phyloP scores from a whole-genome alignment of 371 early-diverging fungal species.

The Actinomortierella wolfii region DNA sequence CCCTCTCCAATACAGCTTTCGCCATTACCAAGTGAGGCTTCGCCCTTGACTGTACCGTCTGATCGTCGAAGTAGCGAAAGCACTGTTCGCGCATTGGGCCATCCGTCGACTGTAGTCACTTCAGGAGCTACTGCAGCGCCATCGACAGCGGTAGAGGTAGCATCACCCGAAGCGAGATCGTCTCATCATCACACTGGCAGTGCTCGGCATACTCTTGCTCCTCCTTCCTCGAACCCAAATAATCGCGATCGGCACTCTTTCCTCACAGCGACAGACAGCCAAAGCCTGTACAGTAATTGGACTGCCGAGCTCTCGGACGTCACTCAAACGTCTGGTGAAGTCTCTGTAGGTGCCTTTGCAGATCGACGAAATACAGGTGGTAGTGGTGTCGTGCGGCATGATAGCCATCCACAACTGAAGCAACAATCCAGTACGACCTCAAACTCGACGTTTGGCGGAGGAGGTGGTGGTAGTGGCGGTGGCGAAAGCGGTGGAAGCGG shows the following conservation, averaged over 20 bases:
- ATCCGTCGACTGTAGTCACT: too few species aligned
- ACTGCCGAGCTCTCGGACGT: conserved; percentile 44
- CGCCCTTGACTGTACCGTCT: not conserved
- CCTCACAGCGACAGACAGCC: conserved; percentile 26
- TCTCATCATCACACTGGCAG: too few species aligned
- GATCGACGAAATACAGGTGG: conserved; percentile 14
- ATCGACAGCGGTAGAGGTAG: too few species aligned
- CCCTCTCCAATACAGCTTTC: not conserved
- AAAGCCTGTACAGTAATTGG: conserved; percentile 35
- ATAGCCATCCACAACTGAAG: not conserved
- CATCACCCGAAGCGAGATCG: too few species aligned
- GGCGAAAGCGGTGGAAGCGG: conserved; percentile 1
- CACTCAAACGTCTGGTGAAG: conserved; percentile 42
- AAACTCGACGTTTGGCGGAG: conserved; percentile 19
- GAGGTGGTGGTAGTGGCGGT: not conserved
- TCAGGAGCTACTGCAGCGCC: too few species aligned
- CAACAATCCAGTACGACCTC: not conserved
- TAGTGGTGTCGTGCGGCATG: not conserved
- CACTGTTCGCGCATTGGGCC: too few species aligned
- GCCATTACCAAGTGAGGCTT: not conserved
- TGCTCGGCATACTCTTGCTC: too few species aligned
- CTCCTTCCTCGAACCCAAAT: too few species aligned
- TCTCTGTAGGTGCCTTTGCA: conserved; percentile 36
- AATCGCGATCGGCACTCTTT: conserved; percentile 30
- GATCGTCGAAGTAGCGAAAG: not conserved